Evolutionary conservation across 2,329 filamentous ascomycete genomes (phyloP), one percentile per base, ranked within the genome.

Genomic region (Pestalotiopsis sp.): DNA sequence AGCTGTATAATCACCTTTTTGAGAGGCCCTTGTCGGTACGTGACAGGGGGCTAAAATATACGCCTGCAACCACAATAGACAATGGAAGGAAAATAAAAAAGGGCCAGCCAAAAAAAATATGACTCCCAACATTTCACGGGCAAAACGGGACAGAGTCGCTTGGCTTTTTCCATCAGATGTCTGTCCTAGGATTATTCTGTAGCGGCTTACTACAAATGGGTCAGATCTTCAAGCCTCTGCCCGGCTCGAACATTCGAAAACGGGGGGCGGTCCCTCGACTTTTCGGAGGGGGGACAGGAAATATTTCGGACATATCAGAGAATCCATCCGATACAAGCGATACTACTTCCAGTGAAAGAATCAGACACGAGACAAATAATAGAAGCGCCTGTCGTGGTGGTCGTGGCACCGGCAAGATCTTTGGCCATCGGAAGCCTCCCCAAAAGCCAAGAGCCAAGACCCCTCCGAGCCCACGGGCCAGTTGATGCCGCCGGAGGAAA

Each of bases 171-270:
- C 30, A 35, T 35, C 26, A 52, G 11, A 11, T 44, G 63, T 35
- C 30, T 35, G 30, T 35, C 17, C 61, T 52, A 40, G 20, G 44
- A 35, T 14, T 17, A 10, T 40, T 66, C 11, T 65, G 52, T 55
- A 66, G 35, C 64, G 64, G 55, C 64, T 66, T 58, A 59, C 64
- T 66, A n/a, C 52, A 59, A 59, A 44, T 59, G 64, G 64, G 26
- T 59, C 55, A 26, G 64, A 66, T 66, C 64, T 58, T 35, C 64
- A 14, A 22, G 26, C 7, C 11, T 9, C 30, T 44, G 3, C 30
- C 26, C 20, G 64, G 64, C 52, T 66, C 26, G 64, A 66, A 55
- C 55, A 14, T 66, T 66, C 55, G 52, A 59, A 26, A 57, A 22
- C 35, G 20, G 22, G 35, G 30, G 30, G 7, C 30, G 30, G 3